Percentiles rank a stretch among this genome's conserved stretches.
Evolutionary conservation across 805 yeast species (phyloP).

Genomic region (Crinitomyces ghanaensis): DNA sequence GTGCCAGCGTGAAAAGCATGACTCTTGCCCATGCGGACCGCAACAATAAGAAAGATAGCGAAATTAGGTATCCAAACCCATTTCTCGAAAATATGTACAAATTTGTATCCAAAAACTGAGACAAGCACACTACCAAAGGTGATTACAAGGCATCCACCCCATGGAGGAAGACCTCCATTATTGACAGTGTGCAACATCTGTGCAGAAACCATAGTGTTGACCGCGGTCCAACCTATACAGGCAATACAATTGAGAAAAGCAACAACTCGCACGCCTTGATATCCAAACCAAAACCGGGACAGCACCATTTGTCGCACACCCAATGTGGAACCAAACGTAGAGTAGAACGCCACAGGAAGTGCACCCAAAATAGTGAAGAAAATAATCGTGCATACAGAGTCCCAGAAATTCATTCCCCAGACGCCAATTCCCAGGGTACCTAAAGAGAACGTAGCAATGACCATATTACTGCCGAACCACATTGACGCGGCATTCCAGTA

Average conservation of each 20-base stretch:
- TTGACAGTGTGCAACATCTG: slow-evolving; percentile 72
- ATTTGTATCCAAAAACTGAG: slow-evolving; percentile 73
- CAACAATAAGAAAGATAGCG: slow-evolving; percentile 62
- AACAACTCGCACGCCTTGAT: slow-evolving; percentile 61
- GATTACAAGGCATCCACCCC: slow-evolving; percentile 81
- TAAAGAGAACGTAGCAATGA: slow-evolving; percentile 67
- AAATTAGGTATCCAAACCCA: slow-evolving; percentile 82
- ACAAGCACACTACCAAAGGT: slow-evolving; percentile 54
- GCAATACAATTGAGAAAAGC: slow-evolving; percentile 70
- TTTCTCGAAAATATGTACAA: slow-evolving; percentile 72
- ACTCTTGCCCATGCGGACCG: slow-evolving; percentile 62
- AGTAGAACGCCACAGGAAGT: slow-evolving; percentile 69
- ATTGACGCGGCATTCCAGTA: slow-evolving; percentile 64
- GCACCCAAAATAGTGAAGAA: slow-evolving; percentile 68
- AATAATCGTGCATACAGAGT: slow-evolving; percentile 51
- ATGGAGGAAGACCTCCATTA: slow-evolving; percentile 56
- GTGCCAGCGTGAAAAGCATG: slow-evolving; percentile 49
- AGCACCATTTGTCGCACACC: slow-evolving; percentile 85
- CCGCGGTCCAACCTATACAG: slow-evolving; percentile 94
- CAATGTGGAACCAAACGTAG: slow-evolving; percentile 69
- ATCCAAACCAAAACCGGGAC: slow-evolving; percentile 69
- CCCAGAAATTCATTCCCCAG: slow-evolving; percentile 64
- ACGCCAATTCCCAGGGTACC: slow-evolving; percentile 62
- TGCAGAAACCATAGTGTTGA: slow-evolving; percentile 82
- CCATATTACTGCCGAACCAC: slow-evolving; percentile 90